Percentiles rank a stretch among this genome's conserved stretches.
Evolutionary conservation across 2,329 filamentous ascomycete species (phyloP).

Genomic region (Claviceps sp.): DNA sequence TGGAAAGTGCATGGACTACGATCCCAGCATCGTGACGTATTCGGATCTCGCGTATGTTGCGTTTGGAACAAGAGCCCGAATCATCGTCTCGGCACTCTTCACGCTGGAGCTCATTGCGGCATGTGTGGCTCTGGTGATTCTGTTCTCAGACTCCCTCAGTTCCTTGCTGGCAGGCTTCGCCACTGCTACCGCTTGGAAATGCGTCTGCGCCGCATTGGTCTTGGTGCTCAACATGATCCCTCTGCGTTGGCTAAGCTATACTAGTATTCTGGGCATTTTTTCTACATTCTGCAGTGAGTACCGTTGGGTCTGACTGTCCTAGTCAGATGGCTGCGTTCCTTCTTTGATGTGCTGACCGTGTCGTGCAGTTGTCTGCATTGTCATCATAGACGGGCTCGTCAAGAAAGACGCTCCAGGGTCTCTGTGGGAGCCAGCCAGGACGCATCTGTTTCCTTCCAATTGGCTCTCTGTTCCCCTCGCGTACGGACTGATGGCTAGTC

Average conservation of each 20-base stretch:
- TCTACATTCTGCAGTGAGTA: conserved; percentile 75
- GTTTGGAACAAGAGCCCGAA: conserved; percentile 68
- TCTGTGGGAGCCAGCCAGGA: conserved; percentile 63
- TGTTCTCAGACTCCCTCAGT: conserved; percentile 85
- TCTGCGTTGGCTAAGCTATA: conserved; percentile 72
- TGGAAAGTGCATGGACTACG: conserved; percentile 77
- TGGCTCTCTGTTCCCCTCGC: conserved; percentile 81
- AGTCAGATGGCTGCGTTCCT: too few relatives aligned
- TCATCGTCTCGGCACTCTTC: conserved; percentile 76
- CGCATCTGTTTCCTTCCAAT: conserved; percentile 71
- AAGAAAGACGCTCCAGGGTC: conserved; percentile 73
- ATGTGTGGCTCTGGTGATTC: conserved; percentile 76
- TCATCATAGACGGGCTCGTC: conserved; percentile 74
- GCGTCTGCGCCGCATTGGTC: conserved; percentile 65
- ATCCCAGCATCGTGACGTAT: conserved; percentile 79
- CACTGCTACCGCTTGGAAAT: conserved; percentile 65
- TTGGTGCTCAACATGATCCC: conserved; percentile 77
- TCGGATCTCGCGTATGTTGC: conserved; percentile 86
- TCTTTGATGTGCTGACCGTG: background rate
- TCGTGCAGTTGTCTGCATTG: conserved; percentile 64
- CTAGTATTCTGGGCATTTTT: conserved; percentile 84
- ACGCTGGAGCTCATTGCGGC: conserved; percentile 76
- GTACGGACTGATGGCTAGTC: conserved; percentile 78
- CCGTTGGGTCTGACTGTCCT: background rate
- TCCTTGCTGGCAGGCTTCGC: conserved; percentile 59